Evolutionary conservation across 2,329 filamentous ascomycete species (phyloP), one percentile per base, ranked within the genome.

Genomic region (Sphaerostilbella broomeana): DNA sequence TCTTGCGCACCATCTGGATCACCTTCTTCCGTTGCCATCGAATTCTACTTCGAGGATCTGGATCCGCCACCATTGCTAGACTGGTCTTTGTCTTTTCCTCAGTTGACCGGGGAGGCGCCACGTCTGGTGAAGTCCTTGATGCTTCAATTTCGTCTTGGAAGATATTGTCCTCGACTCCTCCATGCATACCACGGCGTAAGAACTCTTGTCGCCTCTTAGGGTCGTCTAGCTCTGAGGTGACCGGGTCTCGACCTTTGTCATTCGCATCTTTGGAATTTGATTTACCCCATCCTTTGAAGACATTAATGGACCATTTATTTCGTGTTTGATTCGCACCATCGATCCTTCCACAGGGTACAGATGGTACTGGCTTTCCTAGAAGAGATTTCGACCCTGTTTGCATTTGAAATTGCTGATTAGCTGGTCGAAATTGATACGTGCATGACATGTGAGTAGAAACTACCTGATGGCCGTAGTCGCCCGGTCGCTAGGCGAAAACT

Each of bases 21-120:
- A 94, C 77, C 73, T 89, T 87, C 62, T 83, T 87, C 53, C 86
- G 75, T 67, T 94, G 80, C 79, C 85, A 95, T 42, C 81, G 74
- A 38, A 79, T 68, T 42, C 88, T 77, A 42, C 72, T 72, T 30
- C 72, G 64, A 12, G 89, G 88, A 50, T 84, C 76, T 5, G 92
- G 92, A 59, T 95, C 84, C 32, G 86, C 64, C 19, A 75, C 74
- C 41, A 74, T 68, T 40, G 75, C 73, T 68, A 84, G 75, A 50
- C 72, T 72, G 25, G 70, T 68, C 25, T 53, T 56, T 18, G 63
- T 62, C 48, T 64, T 62, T 30, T 62, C 54, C 27, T 66, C 65
- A 11, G 53, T 49, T 28, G 60, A 49, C 47, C 53, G 24, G 56
- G 63, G 52, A 42, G 43, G 51, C 19, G 20, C 29, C 15, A 24